Evolutionary conservation across 2,329 filamentous ascomycete species (phyloP).

Genomic region (Cordyceps cateniannulata): DNA sequence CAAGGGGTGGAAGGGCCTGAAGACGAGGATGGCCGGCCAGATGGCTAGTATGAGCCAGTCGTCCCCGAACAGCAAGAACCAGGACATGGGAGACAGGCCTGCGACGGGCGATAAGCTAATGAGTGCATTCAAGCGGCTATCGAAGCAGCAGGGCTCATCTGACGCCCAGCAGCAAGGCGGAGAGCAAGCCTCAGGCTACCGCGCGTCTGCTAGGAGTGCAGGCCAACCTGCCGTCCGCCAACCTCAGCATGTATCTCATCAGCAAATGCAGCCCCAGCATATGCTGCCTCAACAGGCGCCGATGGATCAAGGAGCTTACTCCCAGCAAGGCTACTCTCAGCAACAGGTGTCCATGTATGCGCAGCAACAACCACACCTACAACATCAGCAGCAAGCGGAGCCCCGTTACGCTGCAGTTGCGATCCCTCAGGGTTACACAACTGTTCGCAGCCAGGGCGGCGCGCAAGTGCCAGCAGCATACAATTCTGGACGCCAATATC

Average conservation of each 20-base stretch:
- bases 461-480: slow-evolving; percentile 1
- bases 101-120: slow-evolving; percentile 22
- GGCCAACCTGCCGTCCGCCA: background rate
- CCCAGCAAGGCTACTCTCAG: background rate
- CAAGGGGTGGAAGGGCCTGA: slow-evolving; percentile 28
- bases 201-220: background rate
- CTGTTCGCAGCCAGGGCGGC: background rate
- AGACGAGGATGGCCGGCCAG: slow-evolving; percentile 27
- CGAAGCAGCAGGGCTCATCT: slow-evolving; percentile 21
- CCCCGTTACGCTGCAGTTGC: slow-evolving; percentile 6
- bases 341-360: slow-evolving; percentile 11
- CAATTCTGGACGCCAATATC: background rate
- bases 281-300: background rate
- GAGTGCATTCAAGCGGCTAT: slow-evolving; percentile 26
- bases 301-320: background rate
- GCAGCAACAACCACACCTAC: slow-evolving; percentile 5
- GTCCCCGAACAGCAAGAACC: background rate
- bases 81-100: slow-evolving; percentile 12
- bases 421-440: slow-evolving; percentile 7
- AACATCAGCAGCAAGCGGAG: slow-evolving; percentile 13
- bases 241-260: background rate
- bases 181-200: background rate
- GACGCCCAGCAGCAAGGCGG: background rate
- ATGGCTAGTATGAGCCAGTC: slow-evolving; percentile 14
- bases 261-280: background rate